Conservation (phyloP, 345 rosid genomes). For the Eucalyptus melliodora region DNA sequence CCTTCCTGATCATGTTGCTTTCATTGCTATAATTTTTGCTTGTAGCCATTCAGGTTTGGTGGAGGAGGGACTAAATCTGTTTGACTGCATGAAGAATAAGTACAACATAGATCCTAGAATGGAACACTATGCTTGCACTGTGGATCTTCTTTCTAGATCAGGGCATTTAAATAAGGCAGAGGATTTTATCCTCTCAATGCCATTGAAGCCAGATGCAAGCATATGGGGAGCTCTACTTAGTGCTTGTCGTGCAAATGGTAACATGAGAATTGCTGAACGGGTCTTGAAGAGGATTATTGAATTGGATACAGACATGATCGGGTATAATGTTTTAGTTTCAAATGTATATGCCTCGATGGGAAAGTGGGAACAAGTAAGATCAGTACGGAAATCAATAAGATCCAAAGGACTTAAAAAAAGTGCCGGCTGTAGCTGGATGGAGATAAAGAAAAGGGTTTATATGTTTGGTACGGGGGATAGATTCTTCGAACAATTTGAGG, state of each 20-base stretch:
- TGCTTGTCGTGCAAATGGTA: constrained; percentile 36
- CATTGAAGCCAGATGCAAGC: constrained; percentile 42
- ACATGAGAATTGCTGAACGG: constrained; percentile 44
- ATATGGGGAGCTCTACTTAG: constrained; percentile 65
- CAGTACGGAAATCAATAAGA: constrained; percentile 42
- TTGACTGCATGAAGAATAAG: constrained; percentile 34
- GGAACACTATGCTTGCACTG: constrained; percentile 61
- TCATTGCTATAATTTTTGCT: constrained; percentile 48
- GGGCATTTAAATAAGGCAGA: constrained; percentile 42
- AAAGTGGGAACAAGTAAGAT: constrained; percentile 53
- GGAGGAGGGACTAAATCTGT: constrained; percentile 46
- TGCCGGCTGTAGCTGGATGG: constrained; percentile 67
- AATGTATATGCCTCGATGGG: constrained; percentile 51
- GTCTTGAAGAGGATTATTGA: constrained; percentile 35
- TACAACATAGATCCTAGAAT: constrained; percentile 37
- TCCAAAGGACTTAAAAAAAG: constrained; percentile 41
- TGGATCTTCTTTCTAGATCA: constrained; percentile 66
- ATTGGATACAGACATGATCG: constrained; percentile 43
- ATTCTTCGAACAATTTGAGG: constrained; percentile 29
- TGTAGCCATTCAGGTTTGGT: constrained; percentile 79
- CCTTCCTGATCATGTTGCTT: constrained; percentile 38
- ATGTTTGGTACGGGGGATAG: constrained; percentile 40
- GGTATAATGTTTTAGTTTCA: constrained; percentile 49
- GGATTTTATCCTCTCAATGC: constrained; percentile 34
- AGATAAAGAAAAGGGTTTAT: constrained; percentile 36